phyloP scores from a whole-genome alignment of 2,329 filamentous ascomycete genomes.

The Zalaria obscura region DNA sequence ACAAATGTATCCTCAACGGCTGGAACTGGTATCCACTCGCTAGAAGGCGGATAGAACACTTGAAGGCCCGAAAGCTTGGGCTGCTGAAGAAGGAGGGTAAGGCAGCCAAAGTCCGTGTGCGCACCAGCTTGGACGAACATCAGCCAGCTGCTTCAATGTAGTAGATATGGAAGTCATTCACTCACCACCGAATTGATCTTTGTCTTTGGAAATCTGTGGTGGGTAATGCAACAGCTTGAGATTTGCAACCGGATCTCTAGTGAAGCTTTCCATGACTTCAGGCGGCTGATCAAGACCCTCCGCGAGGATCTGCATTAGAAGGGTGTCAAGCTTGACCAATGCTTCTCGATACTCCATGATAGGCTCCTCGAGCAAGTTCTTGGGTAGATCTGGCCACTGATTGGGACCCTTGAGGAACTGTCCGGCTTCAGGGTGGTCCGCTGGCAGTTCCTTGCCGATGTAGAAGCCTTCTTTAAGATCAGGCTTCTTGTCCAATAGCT shows the following conservation, averaged over 20 bases:
- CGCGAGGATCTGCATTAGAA: no score
- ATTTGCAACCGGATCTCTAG: slow-evolving; percentile 13
- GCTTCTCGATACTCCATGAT: no score
- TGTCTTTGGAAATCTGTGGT: slow-evolving; percentile 8
- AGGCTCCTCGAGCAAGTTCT: slow-evolving; percentile 12
- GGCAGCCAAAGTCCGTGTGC: slow-evolving; percentile 30
- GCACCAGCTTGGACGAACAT: background rate
- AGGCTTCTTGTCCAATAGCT: no score
- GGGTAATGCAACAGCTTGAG: slow-evolving; percentile 13
- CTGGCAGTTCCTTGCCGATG: slow-evolving; percentile 13
- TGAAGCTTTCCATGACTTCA: slow-evolving; percentile 12
- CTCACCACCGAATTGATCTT: slow-evolving; percentile 9
- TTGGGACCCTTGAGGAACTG: slow-evolving; percentile 26
- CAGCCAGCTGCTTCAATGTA: background rate
- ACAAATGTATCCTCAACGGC: slow-evolving; percentile 30
- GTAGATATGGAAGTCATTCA: background rate
- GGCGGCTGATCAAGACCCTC: slow-evolving; percentile 5
- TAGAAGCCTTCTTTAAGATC: slow-evolving; percentile 9
- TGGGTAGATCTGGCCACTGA: slow-evolving; percentile 25
- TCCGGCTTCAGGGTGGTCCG: slow-evolving; percentile 8
- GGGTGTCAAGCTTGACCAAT: no score
- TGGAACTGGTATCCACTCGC: slow-evolving; percentile 29
- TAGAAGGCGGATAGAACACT: slow-evolving; percentile 23
- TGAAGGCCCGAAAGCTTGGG: slow-evolving; percentile 28
- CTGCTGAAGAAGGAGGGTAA: slow-evolving; percentile 32